A percentile compares a stretch with the other conserved stretches of the same genome.
phyloP scores from a whole-genome alignment of 495 filamentous ascomycete species.

The Penicillium coffeae region DNA sequence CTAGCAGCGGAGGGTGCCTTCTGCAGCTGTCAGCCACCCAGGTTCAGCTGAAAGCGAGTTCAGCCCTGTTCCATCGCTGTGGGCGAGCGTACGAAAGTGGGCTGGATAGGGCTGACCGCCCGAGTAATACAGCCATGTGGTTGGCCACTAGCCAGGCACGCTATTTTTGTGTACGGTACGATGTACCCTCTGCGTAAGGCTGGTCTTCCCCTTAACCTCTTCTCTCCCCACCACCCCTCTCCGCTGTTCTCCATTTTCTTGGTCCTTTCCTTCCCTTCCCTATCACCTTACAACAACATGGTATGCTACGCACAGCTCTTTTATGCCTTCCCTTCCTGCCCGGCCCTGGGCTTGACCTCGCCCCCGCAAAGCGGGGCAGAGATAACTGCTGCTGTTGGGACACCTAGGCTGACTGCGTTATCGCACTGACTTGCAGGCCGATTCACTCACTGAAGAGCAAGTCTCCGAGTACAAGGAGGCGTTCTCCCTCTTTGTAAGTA shows the following conservation, averaged over 20 bases:
- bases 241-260: slow-evolving; percentile 6
- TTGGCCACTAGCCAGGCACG: slow-evolving; percentile 13
- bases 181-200: slow-evolving; percentile 20
- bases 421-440: slow-evolving; percentile 56
- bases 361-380: slow-evolving; percentile 42
- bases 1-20: background rate
- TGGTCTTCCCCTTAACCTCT: slow-evolving; percentile 23
- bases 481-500: slow-evolving; percentile 98
- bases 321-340: background rate
- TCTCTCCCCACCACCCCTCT: slow-evolving; percentile 18
- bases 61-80: background rate
- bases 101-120: slow-evolving; percentile 14
- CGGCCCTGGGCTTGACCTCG: slow-evolving; percentile 9
- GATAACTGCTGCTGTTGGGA: slow-evolving; percentile 12
- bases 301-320: background rate
- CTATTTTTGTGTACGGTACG: slow-evolving; percentile 14
- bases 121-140: background rate
- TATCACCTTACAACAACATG: slow-evolving; percentile 7
- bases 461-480: slow-evolving; percentile 99
- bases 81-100: background rate
- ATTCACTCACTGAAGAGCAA: slow-evolving; percentile 97
- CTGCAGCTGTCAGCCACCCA: background rate
- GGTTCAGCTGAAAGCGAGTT: background rate
- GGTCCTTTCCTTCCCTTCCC: slow-evolving; percentile 4
- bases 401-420: slow-evolving; percentile 24